phyloP scores from a whole-genome alignment of 441 rosid genomes.

The Erodium moschatum region DNA sequence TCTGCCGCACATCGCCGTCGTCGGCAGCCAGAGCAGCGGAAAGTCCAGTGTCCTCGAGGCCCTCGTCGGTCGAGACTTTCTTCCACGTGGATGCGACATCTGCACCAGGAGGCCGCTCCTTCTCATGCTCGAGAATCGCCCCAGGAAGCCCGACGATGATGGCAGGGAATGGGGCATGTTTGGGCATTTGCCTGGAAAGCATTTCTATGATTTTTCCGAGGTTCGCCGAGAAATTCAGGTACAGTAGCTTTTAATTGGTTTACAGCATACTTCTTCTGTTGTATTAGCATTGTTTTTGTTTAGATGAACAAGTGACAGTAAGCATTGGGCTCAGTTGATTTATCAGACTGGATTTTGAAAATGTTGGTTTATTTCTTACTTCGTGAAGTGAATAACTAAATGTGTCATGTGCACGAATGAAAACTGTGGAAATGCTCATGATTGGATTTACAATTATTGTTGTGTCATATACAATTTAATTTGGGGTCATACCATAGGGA shows the following conservation, averaged over 20 bases:
- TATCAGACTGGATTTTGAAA: background rate
- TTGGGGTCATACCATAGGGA: no score
- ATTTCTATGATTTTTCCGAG: conserved; percentile 61
- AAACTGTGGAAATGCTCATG: background rate
- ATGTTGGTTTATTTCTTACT: background rate
- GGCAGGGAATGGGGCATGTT: conserved; percentile 79
- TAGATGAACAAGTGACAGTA: background rate
- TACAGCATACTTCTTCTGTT: background rate
- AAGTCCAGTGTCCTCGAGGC: conserved; percentile 75
- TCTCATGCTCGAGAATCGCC: conserved; percentile 59
- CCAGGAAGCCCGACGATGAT: conserved; percentile 38
- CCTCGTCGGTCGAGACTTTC: conserved; percentile 67
- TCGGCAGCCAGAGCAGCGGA: conserved; percentile 75
- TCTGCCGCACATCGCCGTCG: conserved; percentile 74
- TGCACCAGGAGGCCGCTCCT: conserved; percentile 78
- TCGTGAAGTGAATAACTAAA: background rate
- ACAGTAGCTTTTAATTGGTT: background rate
- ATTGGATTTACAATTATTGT: background rate
- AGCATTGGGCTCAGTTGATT: background rate
- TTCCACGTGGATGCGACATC: conserved; percentile 61
- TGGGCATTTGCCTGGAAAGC: conserved; percentile 58
- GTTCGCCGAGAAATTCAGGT: conserved; percentile 66
- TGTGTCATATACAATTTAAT: no score
- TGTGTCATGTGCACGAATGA: background rate
- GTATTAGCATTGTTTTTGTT: background rate